Evolutionary conservation across 805 yeast genomes (phyloP), one percentile per base, ranked within the genome.

Genomic region (Saccharomycopsis malanga): DNA sequence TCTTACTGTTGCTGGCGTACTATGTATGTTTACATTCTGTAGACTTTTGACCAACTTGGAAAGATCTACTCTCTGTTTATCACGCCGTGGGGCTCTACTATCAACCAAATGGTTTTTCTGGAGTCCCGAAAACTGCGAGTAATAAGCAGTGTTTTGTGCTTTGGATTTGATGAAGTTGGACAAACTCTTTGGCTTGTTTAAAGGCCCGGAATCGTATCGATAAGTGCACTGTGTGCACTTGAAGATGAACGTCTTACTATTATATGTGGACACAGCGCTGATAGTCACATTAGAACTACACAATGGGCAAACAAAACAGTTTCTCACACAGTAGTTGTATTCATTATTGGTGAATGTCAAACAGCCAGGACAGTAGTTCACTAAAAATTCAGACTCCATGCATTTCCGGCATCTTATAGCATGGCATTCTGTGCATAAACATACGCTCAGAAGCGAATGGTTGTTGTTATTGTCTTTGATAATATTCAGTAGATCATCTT

Each of bases 171-270:
- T 52, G 9, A 68, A 64, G 2, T 58, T 54, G 4, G 50, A 37
- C 35, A 74, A 51, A 4, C 76, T 61, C 41, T 63, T 68, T 1
- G 78, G 78, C 45, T 63, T 70, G 18, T 59, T 56, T 5, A 72
- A 62, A 3, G 65, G 46, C 1, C 61, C 64, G 1, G 77, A 68
- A 15, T 53, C 46, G 48, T 63, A 73, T 0, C 10, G 24, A 58
- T 66, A 74, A 2, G 48, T 39, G 51, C 75, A 68, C 42, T 46
- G 54, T 3, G 54, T 50, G 56, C 80, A 74, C 12, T 51, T 53
- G 45, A 74, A 71, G 5, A 43, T 45, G 49, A 73, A 73, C 2
- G 59, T 45, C 52, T 71, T 72, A 2, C 67, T 67, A 9, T 39
- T 35, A 38, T 51, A 50, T 36, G 57, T 48, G 53, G 57, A 40